A percentile compares a stretch with the other conserved stretches of the same genome.
phyloP scores from a whole-genome alignment of 2,329 filamentous ascomycete genomes.

The Uncinocarpus reesii region DNA sequence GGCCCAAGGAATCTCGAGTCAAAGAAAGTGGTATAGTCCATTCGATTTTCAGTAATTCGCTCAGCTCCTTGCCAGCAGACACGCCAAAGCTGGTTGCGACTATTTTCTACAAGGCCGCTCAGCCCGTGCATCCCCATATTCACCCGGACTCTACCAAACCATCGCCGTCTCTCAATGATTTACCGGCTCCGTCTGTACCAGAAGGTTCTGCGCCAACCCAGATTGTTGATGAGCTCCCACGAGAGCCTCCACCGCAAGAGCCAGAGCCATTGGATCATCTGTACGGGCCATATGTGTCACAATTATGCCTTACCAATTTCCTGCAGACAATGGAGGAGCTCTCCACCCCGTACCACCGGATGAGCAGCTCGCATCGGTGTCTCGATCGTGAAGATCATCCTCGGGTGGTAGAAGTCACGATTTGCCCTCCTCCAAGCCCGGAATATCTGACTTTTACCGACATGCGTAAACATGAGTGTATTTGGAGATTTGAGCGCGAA shows the following conservation, averaged over 20 bases:
- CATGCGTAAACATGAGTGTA: constrained; percentile 66
- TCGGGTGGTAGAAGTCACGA: constrained; percentile 44
- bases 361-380: constrained; percentile 40
- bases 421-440: constrained; percentile 42
- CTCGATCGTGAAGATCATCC: constrained; percentile 41
- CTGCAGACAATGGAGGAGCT: constrained; percentile 42
- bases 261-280: constrained; percentile 47
- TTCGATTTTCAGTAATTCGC: constrained; percentile 37
- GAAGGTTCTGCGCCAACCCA: constrained; percentile 42
- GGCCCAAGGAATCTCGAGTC: constrained; percentile 23
- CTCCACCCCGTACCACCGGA: constrained; percentile 41
- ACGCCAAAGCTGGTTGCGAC: constrained; percentile 39
- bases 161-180: constrained; percentile 23
- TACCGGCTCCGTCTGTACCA: constrained; percentile 33
- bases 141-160: constrained; percentile 39
- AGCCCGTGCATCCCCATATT: constrained; percentile 36
- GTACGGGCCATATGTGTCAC: constrained; percentile 46
- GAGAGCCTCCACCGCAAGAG: constrained; percentile 45
- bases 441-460: constrained; percentile 49
- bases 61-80: constrained; percentile 31
- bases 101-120: constrained; percentile 40
- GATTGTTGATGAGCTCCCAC: constrained; percentile 44
- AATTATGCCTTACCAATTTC: constrained; percentile 48
- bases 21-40: constrained; percentile 40
- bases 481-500: constrained; percentile 75